Conservation (phyloP, 768 basidiomycete species). For the Leucocoprinus leucothites region DNA sequence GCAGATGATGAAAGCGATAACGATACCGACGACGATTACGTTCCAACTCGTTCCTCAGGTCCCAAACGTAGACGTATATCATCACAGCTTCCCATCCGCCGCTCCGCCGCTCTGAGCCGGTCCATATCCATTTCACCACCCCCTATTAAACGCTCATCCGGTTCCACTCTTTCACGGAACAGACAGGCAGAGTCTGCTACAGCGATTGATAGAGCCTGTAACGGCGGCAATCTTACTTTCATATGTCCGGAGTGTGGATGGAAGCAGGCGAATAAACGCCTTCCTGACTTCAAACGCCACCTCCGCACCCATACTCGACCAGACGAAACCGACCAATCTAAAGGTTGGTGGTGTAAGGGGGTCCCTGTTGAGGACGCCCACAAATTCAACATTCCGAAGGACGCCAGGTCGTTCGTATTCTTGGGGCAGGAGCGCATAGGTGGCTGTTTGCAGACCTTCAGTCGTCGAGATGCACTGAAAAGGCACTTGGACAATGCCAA, state of each 20-base stretch:
- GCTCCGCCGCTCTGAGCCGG: neutral
- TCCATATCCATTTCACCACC: neutral
- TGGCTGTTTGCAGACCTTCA: constrained; percentile 40
- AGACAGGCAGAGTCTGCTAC: constrained; percentile 29
- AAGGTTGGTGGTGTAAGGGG: constrained; percentile 38
- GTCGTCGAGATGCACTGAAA: constrained; percentile 42
- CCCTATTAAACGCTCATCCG: constrained; percentile 3
- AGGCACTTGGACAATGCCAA: constrained; percentile 38
- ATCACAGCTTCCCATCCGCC: neutral
- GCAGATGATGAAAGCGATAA: constrained; percentile 35
- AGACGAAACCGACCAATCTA: constrained; percentile 30
- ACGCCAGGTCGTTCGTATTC: constrained; percentile 25
- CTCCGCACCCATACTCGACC: constrained; percentile 52
- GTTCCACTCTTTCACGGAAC: constrained; percentile 39
- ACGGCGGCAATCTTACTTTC: constrained; percentile 23
- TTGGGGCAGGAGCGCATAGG: constrained; percentile 32
- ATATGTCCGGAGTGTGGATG: constrained; percentile 46
- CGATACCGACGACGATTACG: constrained; percentile 42
- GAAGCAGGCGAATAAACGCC: constrained; percentile 45
- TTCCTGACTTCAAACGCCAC: constrained; percentile 61
- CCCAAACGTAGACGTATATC: constrained; percentile 7
- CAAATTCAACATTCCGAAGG: constrained; percentile 16
- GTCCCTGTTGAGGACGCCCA: constrained; percentile 24
- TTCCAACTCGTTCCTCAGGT: constrained; percentile 26
- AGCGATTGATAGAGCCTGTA: constrained; percentile 20